A percentile compares a stretch with the other conserved stretches of the same genome.
Evolutionary conservation across 495 filamentous ascomycete species (phyloP).

Genomic region (Aspergillus homomorphus): DNA sequence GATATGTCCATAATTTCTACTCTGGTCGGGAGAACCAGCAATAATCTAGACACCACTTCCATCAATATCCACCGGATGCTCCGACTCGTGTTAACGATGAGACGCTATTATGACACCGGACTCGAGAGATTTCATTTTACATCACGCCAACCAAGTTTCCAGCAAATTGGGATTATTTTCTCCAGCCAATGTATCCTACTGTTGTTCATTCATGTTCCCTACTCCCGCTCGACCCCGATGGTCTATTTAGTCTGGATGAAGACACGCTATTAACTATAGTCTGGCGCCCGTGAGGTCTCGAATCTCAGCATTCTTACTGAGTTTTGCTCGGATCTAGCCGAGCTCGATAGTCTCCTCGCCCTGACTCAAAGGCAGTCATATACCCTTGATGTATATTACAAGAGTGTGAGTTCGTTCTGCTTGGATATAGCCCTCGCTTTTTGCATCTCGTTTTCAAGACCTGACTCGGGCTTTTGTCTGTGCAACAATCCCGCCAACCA

Average conservation of each 20-base stretch:
- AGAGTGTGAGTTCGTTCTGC: constrained; percentile 42
- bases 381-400: constrained; percentile 40
- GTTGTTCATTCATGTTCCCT: background rate
- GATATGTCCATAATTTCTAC: background rate
- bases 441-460: constrained; percentile 6
- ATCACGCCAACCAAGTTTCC: background rate
- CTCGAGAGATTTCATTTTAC: background rate
- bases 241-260: background rate
- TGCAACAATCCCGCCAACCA: background rate
- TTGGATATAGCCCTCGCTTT: constrained; percentile 18
- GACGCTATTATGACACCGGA: constrained; percentile 35
- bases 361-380: no score
- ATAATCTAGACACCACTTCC: background rate
- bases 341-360: no score
- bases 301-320: background rate
- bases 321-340: background rate
- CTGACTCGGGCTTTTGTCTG: constrained; percentile 3
- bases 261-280: background rate
- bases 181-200: background rate
- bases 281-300: background rate
- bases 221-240: background rate
- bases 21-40: background rate
- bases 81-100: constrained; percentile 31
- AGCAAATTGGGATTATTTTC: background rate
- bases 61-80: background rate